phyloP scores from a whole-genome alignment of 225 moss, liverwort and hornwort species.

The Antitrichia curtipendula region DNA sequence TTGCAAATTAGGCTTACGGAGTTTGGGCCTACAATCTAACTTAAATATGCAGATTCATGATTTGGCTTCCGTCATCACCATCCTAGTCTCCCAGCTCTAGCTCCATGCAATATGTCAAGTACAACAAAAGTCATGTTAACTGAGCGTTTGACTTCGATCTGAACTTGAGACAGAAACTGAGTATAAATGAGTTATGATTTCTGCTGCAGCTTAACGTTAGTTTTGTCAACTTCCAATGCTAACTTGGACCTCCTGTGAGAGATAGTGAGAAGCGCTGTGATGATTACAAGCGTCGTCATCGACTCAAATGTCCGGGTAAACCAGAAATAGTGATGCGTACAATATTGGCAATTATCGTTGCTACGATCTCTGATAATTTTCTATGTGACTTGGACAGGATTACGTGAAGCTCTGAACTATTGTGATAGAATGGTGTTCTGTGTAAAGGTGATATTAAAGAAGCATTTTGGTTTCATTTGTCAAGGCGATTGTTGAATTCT shows the following conservation, averaged over 20 bases:
- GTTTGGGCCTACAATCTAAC: neutral
- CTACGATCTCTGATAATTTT: neutral
- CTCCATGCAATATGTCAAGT: too few species aligned
- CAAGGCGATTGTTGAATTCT: neutral
- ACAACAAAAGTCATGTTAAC: neutral
- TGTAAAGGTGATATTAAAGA: neutral
- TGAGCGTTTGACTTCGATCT: neutral
- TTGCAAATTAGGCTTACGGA: neutral
- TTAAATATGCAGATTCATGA: neutral
- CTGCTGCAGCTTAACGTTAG: neutral
- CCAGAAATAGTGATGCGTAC: neutral
- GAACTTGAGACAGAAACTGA: neutral
- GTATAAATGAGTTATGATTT: neutral
- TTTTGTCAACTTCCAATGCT: neutral
- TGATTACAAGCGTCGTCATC: neutral
- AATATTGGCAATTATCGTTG: neutral
- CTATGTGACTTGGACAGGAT: neutral
- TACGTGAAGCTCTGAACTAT: neutral
- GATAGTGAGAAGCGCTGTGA: neutral
- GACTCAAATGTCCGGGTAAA: neutral
- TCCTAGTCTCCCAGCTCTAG: neutral
- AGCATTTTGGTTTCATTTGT: neutral
- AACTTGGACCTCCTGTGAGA: neutral
- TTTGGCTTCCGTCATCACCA: neutral
- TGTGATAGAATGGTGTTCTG: neutral